Base-by-base conservation (phyloP, 805 yeast genomes). In the Hanseniaspora valbyensis region DNA sequence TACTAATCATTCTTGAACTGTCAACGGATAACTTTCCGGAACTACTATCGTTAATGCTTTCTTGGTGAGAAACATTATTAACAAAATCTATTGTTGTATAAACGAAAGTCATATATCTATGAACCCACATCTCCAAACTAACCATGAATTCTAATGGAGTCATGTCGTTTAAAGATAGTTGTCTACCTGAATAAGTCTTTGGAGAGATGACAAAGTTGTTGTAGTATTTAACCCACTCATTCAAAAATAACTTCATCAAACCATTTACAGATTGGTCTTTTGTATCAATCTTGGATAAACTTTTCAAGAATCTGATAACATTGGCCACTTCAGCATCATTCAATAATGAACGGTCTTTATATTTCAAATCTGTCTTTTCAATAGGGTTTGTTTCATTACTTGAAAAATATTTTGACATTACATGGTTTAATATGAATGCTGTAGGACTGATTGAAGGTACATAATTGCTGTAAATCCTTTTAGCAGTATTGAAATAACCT, bases 71-170 rank as follows among this genome's bases (percentile, higher is more conserved):
- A 34, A 34, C 10, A 16, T 5, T 40, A 8, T 25, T 36, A 16
- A 33, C n/a, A 16, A 28, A 16, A 2, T 45, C 32, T 12, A 45
- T 24, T 2, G 38, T 45, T n/a, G 30, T 14, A 13, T 30, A 30
- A 6, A 45, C 24, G 9, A 45, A 26, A 24, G 38, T 28, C 43
- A 45, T 45, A 28, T 45, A 45, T 45, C 50, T 45, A 16, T 21
- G 33, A 16, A 22, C 25, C 50, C 50, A 45, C n/a, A 34, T 38
- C 13, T 45, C 44, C 30, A 45, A 18, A 32, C 34, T 45, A 13
- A 44, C 42, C 49, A 44, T 37, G n/a, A 44, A 26, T n/a, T 44
- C 49, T 9, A 44, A 22, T 1, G 49, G 49, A 14, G 49, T 44
- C 30, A 44, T 12, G n/a, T 44, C 49, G 18, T 37, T 37, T 13